Percentiles rank a stretch among this genome's conserved stretches.
Evolutionary conservation across 148 eudicot genomes (phyloP).

Genomic region (Rheum nobile): DNA sequence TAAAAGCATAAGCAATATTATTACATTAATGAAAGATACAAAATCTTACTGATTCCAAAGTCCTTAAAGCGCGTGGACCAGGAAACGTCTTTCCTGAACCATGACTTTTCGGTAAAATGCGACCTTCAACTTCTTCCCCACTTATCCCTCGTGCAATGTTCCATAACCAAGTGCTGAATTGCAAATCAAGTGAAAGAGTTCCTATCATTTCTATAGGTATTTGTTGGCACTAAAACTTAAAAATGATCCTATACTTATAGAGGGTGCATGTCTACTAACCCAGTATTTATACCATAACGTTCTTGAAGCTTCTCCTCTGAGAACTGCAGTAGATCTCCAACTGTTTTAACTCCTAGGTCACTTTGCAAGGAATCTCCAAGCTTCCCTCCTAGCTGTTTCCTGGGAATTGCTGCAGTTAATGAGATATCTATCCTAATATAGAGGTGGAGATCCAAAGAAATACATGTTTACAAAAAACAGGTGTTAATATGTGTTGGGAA

Average conservation of each 20-base stretch:
- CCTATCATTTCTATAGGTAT: background rate
- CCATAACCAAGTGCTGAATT: conserved; percentile 85
- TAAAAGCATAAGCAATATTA: background rate
- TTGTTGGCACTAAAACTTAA: background rate
- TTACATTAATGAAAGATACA: background rate
- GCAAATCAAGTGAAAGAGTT: conserved; percentile 10
- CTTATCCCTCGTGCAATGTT: conserved; percentile 79
- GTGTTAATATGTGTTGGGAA: background rate
- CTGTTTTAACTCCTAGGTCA: conserved; percentile 68
- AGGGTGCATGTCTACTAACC: conserved; percentile 29
- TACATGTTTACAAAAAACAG: background rate
- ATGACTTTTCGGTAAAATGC: conserved; percentile 84
- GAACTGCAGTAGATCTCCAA: conserved; percentile 73
- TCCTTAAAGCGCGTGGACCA: conserved; percentile 61
- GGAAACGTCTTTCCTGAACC: conserved; percentile 92
- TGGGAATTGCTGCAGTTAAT: conserved; percentile 17
- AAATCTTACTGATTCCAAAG: conserved; percentile 40
- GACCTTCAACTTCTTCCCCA: conserved; percentile 87
- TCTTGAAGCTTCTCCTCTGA: conserved; percentile 85
- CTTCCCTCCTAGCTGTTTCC: conserved; percentile 99
- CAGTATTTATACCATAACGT: conserved; percentile 68
- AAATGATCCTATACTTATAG: background rate
- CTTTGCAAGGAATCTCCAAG: conserved; percentile 76
- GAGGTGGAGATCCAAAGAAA: background rate
- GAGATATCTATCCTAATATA: background rate